phyloP scores from a whole-genome alignment of 2,329 filamentous ascomycete genomes.

The Alternaria conjuncta region DNA sequence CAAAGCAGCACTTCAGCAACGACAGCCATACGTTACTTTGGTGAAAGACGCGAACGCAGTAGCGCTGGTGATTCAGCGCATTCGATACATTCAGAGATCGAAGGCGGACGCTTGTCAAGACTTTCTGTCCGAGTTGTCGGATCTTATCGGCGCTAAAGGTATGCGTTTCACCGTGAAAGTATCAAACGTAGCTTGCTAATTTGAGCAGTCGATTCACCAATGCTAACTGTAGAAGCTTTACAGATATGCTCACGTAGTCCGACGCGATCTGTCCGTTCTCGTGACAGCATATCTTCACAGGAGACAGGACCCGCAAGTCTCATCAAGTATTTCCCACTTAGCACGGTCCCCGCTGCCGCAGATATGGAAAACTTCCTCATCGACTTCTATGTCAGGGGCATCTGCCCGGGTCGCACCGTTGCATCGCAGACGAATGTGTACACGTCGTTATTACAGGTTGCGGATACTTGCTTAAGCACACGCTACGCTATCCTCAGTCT shows the following conservation, averaged over 20 bases:
- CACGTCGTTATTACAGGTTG: constrained; percentile 27
- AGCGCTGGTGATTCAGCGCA: constrained; percentile 41
- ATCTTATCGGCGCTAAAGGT: constrained; percentile 40
- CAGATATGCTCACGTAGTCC: constrained; percentile 35
- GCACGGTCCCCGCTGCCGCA: constrained; percentile 16
- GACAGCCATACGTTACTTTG: constrained; percentile 35
- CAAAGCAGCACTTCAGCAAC: constrained; percentile 37
- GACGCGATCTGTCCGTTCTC: constrained; percentile 30
- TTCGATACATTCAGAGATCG: constrained; percentile 40
- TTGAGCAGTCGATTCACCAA: constrained; percentile 32
- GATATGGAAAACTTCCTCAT: constrained; percentile 39
- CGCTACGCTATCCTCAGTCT: constrained; percentile 41
- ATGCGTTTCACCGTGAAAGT: neutral
- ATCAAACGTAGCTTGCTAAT: constrained; percentile 13
- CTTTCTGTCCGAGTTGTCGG: constrained; percentile 43
- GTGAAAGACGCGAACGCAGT: constrained; percentile 33
- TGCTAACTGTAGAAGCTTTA: constrained; percentile 31
- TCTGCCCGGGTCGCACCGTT: constrained; percentile 41
- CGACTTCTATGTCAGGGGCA: constrained; percentile 41
- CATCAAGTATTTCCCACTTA: constrained; percentile 39
- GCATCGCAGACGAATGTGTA: constrained; percentile 38
- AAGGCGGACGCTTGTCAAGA: constrained; percentile 45
- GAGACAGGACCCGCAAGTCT: constrained; percentile 32
- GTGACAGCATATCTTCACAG: constrained; percentile 33
- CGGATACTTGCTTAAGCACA: constrained; percentile 38